phyloP scores from a whole-genome alignment of 441 rosid species.

The Mallotus japonicus region DNA sequence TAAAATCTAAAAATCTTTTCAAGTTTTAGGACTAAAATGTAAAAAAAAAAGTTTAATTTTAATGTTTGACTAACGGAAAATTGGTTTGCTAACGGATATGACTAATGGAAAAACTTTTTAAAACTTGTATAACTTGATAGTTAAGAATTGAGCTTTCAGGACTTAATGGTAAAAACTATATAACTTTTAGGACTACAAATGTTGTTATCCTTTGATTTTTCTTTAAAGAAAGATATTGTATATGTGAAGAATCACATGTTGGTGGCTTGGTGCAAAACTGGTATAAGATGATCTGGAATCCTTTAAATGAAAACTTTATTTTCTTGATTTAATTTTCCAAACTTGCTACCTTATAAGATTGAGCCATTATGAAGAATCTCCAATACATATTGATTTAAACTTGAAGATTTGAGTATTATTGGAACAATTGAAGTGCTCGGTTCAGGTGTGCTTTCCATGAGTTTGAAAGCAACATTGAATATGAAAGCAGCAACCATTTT shows the following conservation, averaged over 20 bases:
- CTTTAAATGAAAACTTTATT: slow-evolving; percentile 6
- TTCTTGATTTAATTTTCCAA: neutral
- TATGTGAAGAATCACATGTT: slow-evolving; percentile 6
- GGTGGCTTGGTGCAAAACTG: slow-evolving; percentile 18
- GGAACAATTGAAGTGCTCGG: neutral
- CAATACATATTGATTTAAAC: neutral
- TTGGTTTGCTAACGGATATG: no score
- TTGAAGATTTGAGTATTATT: neutral
- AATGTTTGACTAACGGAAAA: no score
- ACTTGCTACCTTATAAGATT: neutral
- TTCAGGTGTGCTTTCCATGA: neutral
- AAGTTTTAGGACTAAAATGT: no score
- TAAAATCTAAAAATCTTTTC: no score
- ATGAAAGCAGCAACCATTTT: neutral
- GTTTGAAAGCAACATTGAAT: neutral
- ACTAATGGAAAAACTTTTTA: no score
- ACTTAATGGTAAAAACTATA: no score
- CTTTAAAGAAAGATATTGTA: neutral
- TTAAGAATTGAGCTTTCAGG: no score
- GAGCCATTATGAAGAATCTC: neutral
- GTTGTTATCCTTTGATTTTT: slow-evolving; percentile 28
- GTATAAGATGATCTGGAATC: slow-evolving; percentile 8
- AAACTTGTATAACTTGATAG: no score
- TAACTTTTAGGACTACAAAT: no score
- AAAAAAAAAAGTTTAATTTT: no score